Conservation (phyloP, 441 rosid genomes). For the Syzygium malaccense region DNA sequence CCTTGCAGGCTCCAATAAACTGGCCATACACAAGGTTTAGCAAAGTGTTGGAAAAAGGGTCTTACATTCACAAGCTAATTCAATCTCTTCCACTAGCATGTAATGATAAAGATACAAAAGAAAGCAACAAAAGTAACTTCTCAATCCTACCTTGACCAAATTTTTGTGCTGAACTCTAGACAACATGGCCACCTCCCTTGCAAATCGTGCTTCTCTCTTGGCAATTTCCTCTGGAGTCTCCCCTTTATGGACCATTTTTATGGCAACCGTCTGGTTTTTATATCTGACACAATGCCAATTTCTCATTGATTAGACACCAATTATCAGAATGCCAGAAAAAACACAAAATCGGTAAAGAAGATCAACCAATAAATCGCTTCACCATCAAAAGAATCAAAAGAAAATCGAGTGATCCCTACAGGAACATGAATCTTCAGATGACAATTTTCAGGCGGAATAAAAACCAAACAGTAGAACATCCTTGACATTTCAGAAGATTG, state of each 20-base stretch:
- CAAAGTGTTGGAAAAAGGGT: not conserved
- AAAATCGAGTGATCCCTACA: not conserved
- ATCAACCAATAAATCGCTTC: no score
- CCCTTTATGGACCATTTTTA: conserved; percentile 48
- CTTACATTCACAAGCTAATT: not conserved
- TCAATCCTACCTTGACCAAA: conserved; percentile 39
- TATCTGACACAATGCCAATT: conserved; percentile 18
- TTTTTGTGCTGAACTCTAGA: conserved; percentile 58
- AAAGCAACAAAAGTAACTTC: not conserved
- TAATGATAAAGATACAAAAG: not conserved
- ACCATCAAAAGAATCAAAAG: not conserved
- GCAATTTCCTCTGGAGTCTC: conserved; percentile 46
- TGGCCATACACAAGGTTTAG: conserved; percentile 12
- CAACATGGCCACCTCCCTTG: conserved; percentile 55
- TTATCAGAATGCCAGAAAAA: not conserved
- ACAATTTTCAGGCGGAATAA: not conserved
- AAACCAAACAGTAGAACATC: not conserved
- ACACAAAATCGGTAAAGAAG: not conserved
- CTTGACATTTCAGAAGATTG: not conserved
- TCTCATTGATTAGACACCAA: not conserved
- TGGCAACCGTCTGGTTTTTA: conserved; percentile 55
- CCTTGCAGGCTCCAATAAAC: conserved; percentile 65
- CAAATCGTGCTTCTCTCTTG: conserved; percentile 45
- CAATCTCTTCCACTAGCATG: not conserved
- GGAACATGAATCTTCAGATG: not conserved